Evolutionary conservation across 2,329 filamentous ascomycete genomes (phyloP).

Genomic region (Graphium sp.): DNA sequence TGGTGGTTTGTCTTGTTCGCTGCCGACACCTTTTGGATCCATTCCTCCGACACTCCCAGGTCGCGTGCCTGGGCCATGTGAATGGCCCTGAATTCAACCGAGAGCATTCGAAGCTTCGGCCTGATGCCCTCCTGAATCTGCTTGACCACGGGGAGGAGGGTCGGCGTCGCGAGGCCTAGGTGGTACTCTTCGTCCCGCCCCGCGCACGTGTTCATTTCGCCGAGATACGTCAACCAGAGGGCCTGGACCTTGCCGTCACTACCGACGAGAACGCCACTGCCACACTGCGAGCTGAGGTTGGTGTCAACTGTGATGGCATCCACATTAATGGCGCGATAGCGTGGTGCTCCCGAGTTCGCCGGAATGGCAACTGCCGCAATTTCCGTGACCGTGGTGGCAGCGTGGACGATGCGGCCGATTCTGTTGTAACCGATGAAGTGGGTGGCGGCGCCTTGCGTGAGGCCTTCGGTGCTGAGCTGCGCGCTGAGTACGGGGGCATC

Average conservation of each 20-base stretch:
- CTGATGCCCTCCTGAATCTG: conserved; percentile 67
- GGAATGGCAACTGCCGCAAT: conserved; percentile 95
- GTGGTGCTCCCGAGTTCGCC: conserved; percentile 75
- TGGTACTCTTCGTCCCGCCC: conserved; percentile 94
- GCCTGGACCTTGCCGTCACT: conserved; percentile 89
- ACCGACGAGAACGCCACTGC: conserved; percentile 79
- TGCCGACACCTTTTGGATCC: conserved; percentile 79
- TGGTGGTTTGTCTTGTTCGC: conserved; percentile 89
- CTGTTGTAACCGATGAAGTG: conserved; percentile 98
- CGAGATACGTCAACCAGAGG: conserved; percentile 91
- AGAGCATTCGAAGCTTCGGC: conserved; percentile 76
- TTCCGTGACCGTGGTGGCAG: conserved; percentile 88
- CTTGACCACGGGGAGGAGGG: conserved; percentile 72
- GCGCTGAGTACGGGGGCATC: conserved; percentile 86
- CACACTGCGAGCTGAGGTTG: conserved; percentile 76
- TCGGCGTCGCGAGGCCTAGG: conserved; percentile 77
- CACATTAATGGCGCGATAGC: conserved; percentile 88
- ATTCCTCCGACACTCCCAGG: conserved; percentile 92
- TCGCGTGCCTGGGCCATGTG: conserved; percentile 94
- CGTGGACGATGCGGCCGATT: conserved; percentile 83
- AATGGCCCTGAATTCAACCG: conserved; percentile 86
- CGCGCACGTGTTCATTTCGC: conserved; percentile 63
- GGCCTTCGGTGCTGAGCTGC: conserved; percentile 60
- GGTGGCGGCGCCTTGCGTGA: conserved; percentile 85
- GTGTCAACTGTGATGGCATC: conserved; percentile 97